Conservation (phyloP, 257 asterid genomes). For the Solanum paucissectum region DNA sequence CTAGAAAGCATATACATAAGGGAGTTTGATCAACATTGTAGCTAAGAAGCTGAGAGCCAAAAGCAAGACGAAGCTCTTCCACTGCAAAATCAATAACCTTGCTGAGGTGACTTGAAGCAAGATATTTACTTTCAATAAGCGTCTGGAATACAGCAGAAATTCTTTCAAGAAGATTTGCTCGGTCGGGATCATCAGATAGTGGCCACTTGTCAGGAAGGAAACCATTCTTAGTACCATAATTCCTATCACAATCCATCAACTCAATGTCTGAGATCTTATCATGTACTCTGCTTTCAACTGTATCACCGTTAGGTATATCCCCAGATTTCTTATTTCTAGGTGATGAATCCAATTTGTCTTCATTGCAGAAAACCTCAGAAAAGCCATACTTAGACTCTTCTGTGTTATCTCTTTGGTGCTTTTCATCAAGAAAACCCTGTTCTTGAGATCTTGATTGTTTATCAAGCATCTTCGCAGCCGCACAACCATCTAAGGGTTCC, state of each 20-base stretch:
- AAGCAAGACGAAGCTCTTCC: constrained; percentile 74
- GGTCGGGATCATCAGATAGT: constrained; percentile 71
- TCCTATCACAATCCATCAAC: constrained; percentile 88
- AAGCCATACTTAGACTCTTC: constrained; percentile 19
- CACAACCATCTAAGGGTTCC: constrained; percentile 72
- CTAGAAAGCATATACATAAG: constrained; percentile 72
- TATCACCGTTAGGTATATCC: constrained; percentile 25
- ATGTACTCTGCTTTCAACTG: constrained; percentile 37
- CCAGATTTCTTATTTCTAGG: constrained; percentile 35
- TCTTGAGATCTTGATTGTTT: constrained; percentile 37
- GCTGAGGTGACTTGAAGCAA: constrained; percentile 77
- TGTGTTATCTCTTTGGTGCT: constrained; percentile 21
- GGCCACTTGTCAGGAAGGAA: constrained; percentile 59
- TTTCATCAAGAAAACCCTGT: constrained; percentile 34
- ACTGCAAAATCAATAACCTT: constrained; percentile 78
- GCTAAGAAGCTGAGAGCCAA: constrained; percentile 62
- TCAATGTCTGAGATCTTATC: constrained; percentile 42
- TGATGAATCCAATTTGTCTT: constrained; percentile 51
- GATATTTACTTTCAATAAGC: constrained; percentile 61
- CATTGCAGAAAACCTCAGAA: constrained; percentile 44
- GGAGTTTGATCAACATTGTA: constrained; percentile 65
- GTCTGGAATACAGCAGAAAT: constrained; percentile 51
- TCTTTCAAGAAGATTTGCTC: constrained; percentile 73
- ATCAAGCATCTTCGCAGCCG: constrained; percentile 39
- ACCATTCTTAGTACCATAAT: constrained; percentile 37